Base-by-base conservation (phyloP, 176 grass and related monocot genomes). In the Musa beccarii region DNA sequence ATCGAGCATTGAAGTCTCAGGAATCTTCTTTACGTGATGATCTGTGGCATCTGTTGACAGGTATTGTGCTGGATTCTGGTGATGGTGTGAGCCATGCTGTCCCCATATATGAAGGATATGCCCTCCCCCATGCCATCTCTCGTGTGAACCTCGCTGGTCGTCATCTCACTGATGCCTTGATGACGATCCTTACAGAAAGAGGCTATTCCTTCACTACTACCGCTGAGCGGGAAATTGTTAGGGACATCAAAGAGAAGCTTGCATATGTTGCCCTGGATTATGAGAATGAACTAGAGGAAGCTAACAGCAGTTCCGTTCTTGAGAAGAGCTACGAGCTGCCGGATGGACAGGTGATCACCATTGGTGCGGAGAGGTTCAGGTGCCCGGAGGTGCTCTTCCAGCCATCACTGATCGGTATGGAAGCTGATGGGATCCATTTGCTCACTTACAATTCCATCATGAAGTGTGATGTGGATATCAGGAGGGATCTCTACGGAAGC, bases 381-480 rank as follows among this genome's bases (percentile, higher is more conserved):
- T 95, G 92, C 81, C 88, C 92, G 51, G 92, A 95, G 85, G 92
- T 95, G 53, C 83, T 95, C 66, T 95, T 95, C 92, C 92, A 88
- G 83, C 88, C 92, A 51, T 86, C 88, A 17, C 81, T 95, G 75
- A 88, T 95, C 43, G 92, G 92, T 64, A 82, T 88, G 88, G 92
- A 90, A 76, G 69, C 85, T 22, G 81, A 82, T 72, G 92, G 92
- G 62, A 96, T 91, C 81, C 88, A 96, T 29, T 85, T 89, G 78
- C 91, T 82, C 12, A 96, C 92, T 69, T 96, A 91, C 88, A 84
- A 95, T 21, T 95, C 92, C 53, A 91, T 95, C 86, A 95, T 95
- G 92, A 95, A 95, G 85, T 95, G 92, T 6, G 88, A 95, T 0
- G 88, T 95, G 57, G 92, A 95, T 84, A 90, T 95, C 65, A 90